Percentiles rank a stretch among this genome's conserved stretches.
Evolutionary conservation across 169 alveolate genomes (phyloP).

Genomic region (Plasmodium falciparum): DNA sequence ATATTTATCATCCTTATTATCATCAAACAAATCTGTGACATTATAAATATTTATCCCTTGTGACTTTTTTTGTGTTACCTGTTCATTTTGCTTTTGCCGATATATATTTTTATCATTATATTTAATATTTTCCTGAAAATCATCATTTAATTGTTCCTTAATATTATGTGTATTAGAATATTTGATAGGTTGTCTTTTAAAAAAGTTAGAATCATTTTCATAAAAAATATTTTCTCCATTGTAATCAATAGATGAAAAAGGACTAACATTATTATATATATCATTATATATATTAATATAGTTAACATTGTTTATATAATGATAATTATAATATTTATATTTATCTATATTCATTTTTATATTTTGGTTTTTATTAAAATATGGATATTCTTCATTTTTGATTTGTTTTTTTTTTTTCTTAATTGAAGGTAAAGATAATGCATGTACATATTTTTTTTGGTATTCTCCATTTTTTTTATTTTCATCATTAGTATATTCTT

Average conservation of each 20-base stretch:
- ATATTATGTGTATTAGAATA: background rate
- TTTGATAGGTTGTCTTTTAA: slow-evolving; percentile 14
- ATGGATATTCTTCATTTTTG: slow-evolving; percentile 44
- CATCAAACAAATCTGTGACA: too few relatives aligned
- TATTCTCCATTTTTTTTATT: slow-evolving; percentile 12
- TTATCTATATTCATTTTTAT: slow-evolving; percentile 52
- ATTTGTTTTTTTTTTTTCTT: slow-evolving; percentile 14
- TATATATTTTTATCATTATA: background rate
- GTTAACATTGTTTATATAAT: slow-evolving; percentile 53
- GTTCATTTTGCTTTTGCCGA: background rate
- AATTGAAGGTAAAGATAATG: slow-evolving; percentile 54
- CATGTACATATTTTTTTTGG: slow-evolving; percentile 29
- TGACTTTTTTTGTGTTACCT: background rate
- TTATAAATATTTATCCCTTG: background rate
- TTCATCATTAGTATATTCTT: background rate
- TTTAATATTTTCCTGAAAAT: too few relatives aligned
- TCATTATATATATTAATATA: slow-evolving; percentile 64
- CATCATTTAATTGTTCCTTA: too few relatives aligned
- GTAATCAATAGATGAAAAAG: background rate
- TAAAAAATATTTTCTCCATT: background rate
- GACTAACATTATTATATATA: slow-evolving; percentile 35
- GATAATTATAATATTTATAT: slow-evolving; percentile 59
- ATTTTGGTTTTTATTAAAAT: slow-evolving; percentile 47
- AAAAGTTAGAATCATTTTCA: background rate
- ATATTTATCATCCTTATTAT: too few relatives aligned